Conservation (phyloP, 768 basidiomycete genomes). For the Agaricus bisporus region DNA sequence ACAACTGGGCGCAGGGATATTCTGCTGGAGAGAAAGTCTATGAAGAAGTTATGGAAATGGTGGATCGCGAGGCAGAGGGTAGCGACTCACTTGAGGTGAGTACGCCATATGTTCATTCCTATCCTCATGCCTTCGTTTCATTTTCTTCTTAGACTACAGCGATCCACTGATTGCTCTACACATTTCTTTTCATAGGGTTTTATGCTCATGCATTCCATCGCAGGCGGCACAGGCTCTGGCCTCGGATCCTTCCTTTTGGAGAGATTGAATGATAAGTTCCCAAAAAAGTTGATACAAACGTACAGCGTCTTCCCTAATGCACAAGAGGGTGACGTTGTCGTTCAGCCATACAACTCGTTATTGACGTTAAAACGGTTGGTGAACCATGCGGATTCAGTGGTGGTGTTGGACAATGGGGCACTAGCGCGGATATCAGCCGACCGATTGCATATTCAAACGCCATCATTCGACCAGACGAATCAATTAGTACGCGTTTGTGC, state of each 20-base stretch:
- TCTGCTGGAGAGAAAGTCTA: constrained; percentile 85
- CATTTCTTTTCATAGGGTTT: constrained; percentile 67
- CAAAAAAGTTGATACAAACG: constrained; percentile 98
- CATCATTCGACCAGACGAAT: constrained; percentile 88
- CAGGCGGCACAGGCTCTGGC: constrained; percentile 97
- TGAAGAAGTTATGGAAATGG: constrained; percentile 98
- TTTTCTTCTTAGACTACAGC: neutral
- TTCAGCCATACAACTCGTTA: constrained; percentile 96
- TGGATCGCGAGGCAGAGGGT: constrained; percentile 96
- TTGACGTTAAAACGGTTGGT: constrained; percentile 90
- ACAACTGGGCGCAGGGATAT: constrained; percentile 98
- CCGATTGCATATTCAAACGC: constrained; percentile 80
- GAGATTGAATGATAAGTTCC: constrained; percentile 94
- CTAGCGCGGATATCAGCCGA: constrained; percentile 90
- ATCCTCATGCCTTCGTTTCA: neutral
- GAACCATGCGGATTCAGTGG: constrained; percentile 95
- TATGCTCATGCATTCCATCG: constrained; percentile 98
- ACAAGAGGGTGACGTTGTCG: constrained; percentile 92
- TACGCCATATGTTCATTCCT: constrained; percentile 4
- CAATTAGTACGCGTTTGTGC: constrained; percentile 55
- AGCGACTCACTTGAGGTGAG: constrained; percentile 92
- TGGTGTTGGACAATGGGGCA: constrained; percentile 96
- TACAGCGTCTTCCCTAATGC: constrained; percentile 98
- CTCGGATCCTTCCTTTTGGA: constrained; percentile 98
- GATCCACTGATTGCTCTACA: neutral